phyloP scores from a whole-genome alignment of 208 protist genomes.

The Leishmania guyanensis region DNA sequence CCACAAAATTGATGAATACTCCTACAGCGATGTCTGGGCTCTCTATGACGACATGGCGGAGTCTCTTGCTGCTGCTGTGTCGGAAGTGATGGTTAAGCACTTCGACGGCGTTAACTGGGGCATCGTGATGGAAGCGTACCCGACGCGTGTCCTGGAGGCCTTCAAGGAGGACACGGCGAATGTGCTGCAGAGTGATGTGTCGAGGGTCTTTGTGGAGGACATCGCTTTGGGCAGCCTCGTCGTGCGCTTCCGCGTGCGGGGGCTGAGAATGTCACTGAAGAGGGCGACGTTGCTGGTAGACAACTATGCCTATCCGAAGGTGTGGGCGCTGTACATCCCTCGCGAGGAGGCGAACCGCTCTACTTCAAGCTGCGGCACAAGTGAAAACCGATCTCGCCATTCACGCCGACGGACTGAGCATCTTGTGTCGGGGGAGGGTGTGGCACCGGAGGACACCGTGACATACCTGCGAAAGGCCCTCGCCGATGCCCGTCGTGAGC shows the following conservation, averaged over 20 bases:
- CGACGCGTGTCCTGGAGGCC: conserved; percentile 24
- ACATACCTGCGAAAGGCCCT: conserved; percentile 60
- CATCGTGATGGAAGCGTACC: conserved; percentile 30
- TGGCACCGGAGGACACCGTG: conserved; percentile 47
- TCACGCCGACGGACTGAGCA: conserved; percentile 25
- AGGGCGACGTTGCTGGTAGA: conserved; percentile 27
- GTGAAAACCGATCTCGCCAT: conserved; percentile 7
- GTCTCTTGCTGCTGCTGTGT: background rate
- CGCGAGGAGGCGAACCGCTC: conserved; percentile 11
- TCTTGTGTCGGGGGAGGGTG: conserved; percentile 37
- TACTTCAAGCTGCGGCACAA: background rate
- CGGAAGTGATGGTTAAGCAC: conserved; percentile 28
- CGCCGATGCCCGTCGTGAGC: conserved; percentile 51
- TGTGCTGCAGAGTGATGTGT: conserved; percentile 30
- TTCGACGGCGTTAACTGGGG: conserved; percentile 60
- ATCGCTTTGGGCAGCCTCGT: conserved; percentile 44
- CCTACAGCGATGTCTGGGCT: conserved; percentile 29
- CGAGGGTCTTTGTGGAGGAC: conserved; percentile 32
- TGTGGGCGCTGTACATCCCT: conserved; percentile 57
- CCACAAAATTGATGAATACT: conserved; percentile 28
- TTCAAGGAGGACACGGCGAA: conserved; percentile 46
- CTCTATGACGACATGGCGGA: conserved; percentile 34
- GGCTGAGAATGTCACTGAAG: conserved; percentile 22
- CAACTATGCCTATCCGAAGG: conserved; percentile 49
- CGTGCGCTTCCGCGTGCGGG: conserved; percentile 41